phyloP scores from a whole-genome alignment of 2,329 filamentous ascomycete genomes.

The Blastomyces parvus region DNA sequence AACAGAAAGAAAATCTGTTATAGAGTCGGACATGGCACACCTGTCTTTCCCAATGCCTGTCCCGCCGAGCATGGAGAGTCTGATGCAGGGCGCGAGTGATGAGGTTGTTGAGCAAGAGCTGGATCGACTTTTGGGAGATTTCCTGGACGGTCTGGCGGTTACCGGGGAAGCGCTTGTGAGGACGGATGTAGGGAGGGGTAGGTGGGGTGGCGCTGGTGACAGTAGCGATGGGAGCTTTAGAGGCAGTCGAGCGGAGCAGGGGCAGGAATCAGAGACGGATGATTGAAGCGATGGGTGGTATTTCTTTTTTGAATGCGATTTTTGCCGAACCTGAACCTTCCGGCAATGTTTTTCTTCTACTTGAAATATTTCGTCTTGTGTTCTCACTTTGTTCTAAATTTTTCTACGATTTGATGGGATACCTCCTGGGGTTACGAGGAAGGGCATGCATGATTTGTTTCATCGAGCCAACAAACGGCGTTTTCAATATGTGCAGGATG shows the following conservation, averaged over 20 bases:
- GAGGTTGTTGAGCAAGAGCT: conserved; percentile 31
- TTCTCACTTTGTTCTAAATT: not conserved
- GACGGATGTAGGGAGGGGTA: conserved; percentile 12
- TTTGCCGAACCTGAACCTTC: not conserved
- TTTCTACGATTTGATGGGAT: not conserved
- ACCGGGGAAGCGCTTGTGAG: conserved; percentile 26
- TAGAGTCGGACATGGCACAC: not conserved
- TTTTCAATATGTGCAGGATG: no score
- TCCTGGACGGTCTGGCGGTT: conserved; percentile 31
- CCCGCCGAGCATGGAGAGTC: conserved; percentile 31
- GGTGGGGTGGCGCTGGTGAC: not conserved
- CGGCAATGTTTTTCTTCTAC: not conserved
- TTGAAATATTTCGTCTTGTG: not conserved
- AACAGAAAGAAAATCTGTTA: not conserved
- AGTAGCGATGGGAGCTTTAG: not conserved
- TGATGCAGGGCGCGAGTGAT: conserved; percentile 32
- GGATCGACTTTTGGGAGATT: conserved; percentile 33
- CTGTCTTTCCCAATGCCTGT: conserved; percentile 28
- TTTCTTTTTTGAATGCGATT: no score
- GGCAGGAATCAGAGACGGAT: not conserved
- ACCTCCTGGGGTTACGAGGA: not conserved
- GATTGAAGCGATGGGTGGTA: not conserved
- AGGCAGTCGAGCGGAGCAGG: not conserved
- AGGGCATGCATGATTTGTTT: no score
- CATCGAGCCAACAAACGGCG: no score